A percentile compares a stretch with the other conserved stretches of the same genome.
Evolutionary conservation across 306 rosid species (phyloP).

Genomic region (Acacia confusa): DNA sequence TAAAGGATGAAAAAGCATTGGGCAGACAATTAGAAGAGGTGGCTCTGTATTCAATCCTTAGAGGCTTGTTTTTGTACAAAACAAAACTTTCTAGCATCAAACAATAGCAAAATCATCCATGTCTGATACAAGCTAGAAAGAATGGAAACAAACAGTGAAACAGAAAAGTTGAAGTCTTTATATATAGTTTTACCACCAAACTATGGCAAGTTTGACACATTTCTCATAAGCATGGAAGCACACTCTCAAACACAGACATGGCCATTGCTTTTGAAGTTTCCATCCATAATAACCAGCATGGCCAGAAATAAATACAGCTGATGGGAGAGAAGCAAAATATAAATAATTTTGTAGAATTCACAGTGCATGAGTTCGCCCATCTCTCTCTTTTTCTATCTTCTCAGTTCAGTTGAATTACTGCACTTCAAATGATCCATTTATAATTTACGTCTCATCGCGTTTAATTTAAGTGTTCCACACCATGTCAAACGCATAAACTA

Average conservation of each 20-base stretch:
- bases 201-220: not conserved
- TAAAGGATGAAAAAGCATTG: not conserved
- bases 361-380: not conserved
- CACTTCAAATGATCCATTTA: not conserved
- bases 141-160: not conserved
- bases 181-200: not conserved
- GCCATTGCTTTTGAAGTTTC: not conserved
- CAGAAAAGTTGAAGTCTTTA: not conserved
- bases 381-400: not conserved
- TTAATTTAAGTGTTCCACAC: not conserved
- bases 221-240: not conserved
- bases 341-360: not conserved
- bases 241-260: not conserved
- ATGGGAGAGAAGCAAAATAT: not conserved
- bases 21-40: not conserved
- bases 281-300: not conserved
- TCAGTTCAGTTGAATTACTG: not conserved
- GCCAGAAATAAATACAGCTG: not conserved
- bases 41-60: conserved; percentile 2
- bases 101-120: not conserved
- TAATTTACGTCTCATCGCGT: not conserved
- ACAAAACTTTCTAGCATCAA: not conserved
- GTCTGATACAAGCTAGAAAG: not conserved
- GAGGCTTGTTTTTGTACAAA: not conserved
- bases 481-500: not conserved